Conservation (phyloP, 352 stramenopile species). For the Pythium coloratum region DNA sequence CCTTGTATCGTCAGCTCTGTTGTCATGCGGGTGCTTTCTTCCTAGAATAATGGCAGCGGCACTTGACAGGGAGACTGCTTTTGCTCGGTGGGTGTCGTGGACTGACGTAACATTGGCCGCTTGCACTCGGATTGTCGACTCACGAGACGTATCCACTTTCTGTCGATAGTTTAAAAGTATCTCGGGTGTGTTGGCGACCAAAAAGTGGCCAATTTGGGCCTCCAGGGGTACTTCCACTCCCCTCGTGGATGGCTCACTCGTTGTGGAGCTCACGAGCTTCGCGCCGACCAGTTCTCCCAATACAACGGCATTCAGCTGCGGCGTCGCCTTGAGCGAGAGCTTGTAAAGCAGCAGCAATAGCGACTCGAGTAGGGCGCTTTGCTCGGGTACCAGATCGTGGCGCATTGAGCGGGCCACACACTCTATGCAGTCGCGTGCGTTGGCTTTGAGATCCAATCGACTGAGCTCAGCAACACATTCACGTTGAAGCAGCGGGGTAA, state of each 20-base stretch:
- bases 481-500: conserved; percentile 27
- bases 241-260: neutral
- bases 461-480: neutral
- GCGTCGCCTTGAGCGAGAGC: conserved; percentile 28
- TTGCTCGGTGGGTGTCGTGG: neutral
- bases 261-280: conserved; percentile 11
- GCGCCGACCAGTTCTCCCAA: conserved; percentile 23
- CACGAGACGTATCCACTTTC: neutral
- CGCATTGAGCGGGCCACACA: conserved; percentile 5
- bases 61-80: neutral
- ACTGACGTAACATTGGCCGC: neutral
- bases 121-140: neutral
- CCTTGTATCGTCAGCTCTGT: neutral
- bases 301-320: conserved; percentile 8
- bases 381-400: conserved; percentile 17
- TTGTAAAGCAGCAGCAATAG: conserved; percentile 35
- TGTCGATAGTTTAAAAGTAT: conserved; percentile 14
- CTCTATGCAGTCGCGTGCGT: neutral
- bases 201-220: conserved; percentile 21
- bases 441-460: neutral
- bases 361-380: conserved; percentile 29
- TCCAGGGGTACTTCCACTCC: neutral
- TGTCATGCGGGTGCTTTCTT: neutral
- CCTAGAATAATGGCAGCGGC: conserved; percentile 3
- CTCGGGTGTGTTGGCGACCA: conserved; percentile 27